Evolutionary conservation across 164 flowering plant genomes (phyloP).

Genomic region (Saururus chinensis): DNA sequence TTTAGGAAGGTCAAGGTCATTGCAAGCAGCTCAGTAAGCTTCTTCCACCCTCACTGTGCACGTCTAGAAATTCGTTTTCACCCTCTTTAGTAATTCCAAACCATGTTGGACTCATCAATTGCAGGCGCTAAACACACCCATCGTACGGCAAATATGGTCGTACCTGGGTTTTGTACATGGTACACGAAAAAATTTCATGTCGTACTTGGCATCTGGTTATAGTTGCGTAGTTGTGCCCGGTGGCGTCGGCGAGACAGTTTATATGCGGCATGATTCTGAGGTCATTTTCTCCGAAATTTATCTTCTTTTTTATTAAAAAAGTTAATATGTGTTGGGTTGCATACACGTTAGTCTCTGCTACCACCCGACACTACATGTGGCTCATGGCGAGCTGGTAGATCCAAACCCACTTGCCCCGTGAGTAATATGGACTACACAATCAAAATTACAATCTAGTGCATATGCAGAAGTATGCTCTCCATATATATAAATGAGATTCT

Average conservation of each 20-base stretch:
- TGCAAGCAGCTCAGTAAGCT: constrained; percentile 75
- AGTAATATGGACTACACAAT: no score
- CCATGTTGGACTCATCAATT: neutral
- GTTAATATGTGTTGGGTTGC: no score
- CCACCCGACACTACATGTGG: no score
- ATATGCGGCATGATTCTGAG: constrained; percentile 72
- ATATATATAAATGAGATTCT: no score
- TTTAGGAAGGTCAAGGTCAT: constrained; percentile 74
- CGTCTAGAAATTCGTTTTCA: neutral
- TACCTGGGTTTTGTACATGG: constrained; percentile 82
- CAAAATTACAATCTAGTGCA: no score
- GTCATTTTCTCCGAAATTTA: constrained; percentile 19
- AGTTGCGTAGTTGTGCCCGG: constrained; percentile 92
- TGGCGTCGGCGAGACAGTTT: constrained; percentile 73
- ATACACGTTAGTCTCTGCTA: no score
- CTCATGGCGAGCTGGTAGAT: no score
- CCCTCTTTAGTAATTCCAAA: neutral
- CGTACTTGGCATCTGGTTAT: constrained; percentile 70
- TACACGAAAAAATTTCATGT: constrained; percentile 54
- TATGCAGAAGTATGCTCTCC: no score
- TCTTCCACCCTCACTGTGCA: neutral
- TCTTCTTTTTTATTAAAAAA: no score
- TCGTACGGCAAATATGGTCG: constrained; percentile 88
- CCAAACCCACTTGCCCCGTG: no score
- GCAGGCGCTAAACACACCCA: constrained; percentile 83